Evolutionary conservation across 2,329 filamentous ascomycete species (phyloP), one percentile per base, ranked within the genome.

Genomic region (Rhynchosporium secalis): DNA sequence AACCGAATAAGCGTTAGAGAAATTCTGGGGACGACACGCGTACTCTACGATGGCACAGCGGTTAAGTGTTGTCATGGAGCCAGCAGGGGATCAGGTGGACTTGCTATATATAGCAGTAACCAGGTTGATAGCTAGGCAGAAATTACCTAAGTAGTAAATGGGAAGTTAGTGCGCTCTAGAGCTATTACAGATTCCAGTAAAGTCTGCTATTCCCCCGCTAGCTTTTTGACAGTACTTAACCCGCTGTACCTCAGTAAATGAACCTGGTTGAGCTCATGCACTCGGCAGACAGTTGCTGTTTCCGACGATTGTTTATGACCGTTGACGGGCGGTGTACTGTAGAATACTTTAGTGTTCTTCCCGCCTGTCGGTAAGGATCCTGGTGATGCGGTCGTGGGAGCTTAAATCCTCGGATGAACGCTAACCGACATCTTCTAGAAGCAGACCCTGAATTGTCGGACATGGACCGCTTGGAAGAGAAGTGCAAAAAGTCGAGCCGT

Each of bases 401-500:
- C 31, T 20, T 60, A n/a, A 56, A 56, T 51, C 59, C 58, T 65
- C 66, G 66, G 66, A 68, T 66, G 61, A 64, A 66, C 54, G 56
- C 59, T 41, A 60, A 63, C 62, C 62, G 63, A 56, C 33, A 31
- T 48, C 26, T 40, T 40, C 36, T 43, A 26, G 45, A 49, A 59
- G 29, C 33, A 38, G n/a, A 41, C 62, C 55, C 31, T 41, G 56
- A 38, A 47, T 31, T 47, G 46, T 47, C 54, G 56, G 63, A 58
- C 61, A 60, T 65, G 45, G 33, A 64, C 61, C 56, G 63, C 61
- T 64, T 66, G 59, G 65, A 52, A 31, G 38, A 28, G 56, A 60
- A 54, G 45, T 51, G 29, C 60, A 64, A n/a, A 61, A 52, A 38
- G 59, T 31, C 45, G 20, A 9, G 48, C 63, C 58, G 45, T 54